These are phyloP conservation scores for Podospora sp. DNA, from an alignment of 495 filamentous ascomycete genomes.

Conservation along the genomic window DNA sequence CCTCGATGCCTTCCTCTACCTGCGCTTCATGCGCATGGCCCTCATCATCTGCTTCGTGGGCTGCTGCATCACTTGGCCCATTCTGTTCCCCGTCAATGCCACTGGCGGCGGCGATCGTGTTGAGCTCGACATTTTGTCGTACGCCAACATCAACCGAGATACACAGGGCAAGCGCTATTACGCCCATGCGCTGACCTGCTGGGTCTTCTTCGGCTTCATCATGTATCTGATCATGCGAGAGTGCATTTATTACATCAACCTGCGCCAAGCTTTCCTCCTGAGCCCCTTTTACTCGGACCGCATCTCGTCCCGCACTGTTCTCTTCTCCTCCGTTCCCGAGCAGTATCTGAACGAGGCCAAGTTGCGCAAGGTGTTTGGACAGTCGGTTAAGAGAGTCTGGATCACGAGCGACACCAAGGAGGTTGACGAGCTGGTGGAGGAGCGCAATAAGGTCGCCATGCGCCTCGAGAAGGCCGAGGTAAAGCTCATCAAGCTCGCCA, in stretches of 20 bases:
- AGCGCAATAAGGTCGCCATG: slow-evolving; percentile 80
- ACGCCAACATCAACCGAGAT: slow-evolving; percentile 65
- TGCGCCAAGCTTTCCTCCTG: slow-evolving; percentile 91
- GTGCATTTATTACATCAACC: slow-evolving; percentile 90
- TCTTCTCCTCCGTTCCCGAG: slow-evolving; percentile 83
- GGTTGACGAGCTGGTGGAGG: slow-evolving; percentile 80
- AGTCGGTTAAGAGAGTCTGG: slow-evolving; percentile 83
- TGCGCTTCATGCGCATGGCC: slow-evolving; percentile 79
- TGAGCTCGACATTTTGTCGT: slow-evolving; percentile 78
- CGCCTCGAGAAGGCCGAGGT: slow-evolving; percentile 90
- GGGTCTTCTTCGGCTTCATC: slow-evolving; percentile 82
- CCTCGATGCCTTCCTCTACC: slow-evolving; percentile 83
- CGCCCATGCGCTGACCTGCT: slow-evolving; percentile 72
- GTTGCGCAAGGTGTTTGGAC: slow-evolving; percentile 76
- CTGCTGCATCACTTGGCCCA: slow-evolving; percentile 77
- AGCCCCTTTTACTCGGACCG: slow-evolving; percentile 85
- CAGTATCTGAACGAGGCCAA: slow-evolving; percentile 72
- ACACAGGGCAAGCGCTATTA: slow-evolving; percentile 63
- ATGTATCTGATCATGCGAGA: slow-evolving; percentile 90
- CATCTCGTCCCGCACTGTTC: slow-evolving; percentile 90
- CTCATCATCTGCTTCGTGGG: slow-evolving; percentile 77
- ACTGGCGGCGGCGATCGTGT: slow-evolving; percentile 68
- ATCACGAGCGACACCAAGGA: slow-evolving; percentile 77
- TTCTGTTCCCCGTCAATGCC: slow-evolving; percentile 83
- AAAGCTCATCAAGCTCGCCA: slow-evolving; percentile 80